These are phyloP conservation scores for Allium cepa DNA, from an alignment of 106 monocot species.

Conservation along the genomic window DNA sequence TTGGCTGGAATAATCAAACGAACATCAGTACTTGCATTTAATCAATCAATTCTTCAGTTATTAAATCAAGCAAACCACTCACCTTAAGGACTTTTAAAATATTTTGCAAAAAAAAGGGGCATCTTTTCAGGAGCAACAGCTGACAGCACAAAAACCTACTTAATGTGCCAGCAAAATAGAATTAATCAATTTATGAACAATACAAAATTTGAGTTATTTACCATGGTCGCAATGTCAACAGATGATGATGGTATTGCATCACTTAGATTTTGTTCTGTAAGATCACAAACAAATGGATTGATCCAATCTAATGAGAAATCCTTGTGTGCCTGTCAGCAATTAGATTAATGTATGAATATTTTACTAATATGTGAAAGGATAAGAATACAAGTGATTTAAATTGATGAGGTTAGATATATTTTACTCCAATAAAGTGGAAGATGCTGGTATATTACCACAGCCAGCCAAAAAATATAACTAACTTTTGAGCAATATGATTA, in stretches of 20 bases:
- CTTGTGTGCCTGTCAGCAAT: slow-evolving; percentile 58
- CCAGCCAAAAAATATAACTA: too few relatives aligned
- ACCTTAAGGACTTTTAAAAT: slow-evolving; percentile 80
- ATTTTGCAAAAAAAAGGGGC: slow-evolving; percentile 70
- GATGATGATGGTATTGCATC: slow-evolving; percentile 61
- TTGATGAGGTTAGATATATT: too few relatives aligned
- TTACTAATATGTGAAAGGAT: too few relatives aligned
- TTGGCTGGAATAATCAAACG: slow-evolving; percentile 38
- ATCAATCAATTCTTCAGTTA: too few relatives aligned
- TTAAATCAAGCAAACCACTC: not conserved
- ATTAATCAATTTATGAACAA: not conserved
- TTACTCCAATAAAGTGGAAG: too few relatives aligned
- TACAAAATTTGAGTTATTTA: slow-evolving; percentile 14
- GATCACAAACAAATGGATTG: slow-evolving; percentile 94
- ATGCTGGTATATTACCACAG: too few relatives aligned
- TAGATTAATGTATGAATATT: not conserved
- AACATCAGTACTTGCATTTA: too few relatives aligned
- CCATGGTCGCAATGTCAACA: slow-evolving; percentile 90
- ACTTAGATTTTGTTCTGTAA: slow-evolving; percentile 49
- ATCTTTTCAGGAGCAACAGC: slow-evolving; percentile 98
- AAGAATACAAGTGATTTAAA: too few relatives aligned
- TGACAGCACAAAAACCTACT: slow-evolving; percentile 95
- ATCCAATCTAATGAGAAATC: slow-evolving; percentile 49
- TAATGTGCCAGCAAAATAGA: slow-evolving; percentile 51
- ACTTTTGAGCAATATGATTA: too few relatives aligned